Percentiles rank a stretch among this genome's conserved stretches.
phyloP scores from a whole-genome alignment of 208 protist genomes.

The Trypanosoma scelopori region DNA sequence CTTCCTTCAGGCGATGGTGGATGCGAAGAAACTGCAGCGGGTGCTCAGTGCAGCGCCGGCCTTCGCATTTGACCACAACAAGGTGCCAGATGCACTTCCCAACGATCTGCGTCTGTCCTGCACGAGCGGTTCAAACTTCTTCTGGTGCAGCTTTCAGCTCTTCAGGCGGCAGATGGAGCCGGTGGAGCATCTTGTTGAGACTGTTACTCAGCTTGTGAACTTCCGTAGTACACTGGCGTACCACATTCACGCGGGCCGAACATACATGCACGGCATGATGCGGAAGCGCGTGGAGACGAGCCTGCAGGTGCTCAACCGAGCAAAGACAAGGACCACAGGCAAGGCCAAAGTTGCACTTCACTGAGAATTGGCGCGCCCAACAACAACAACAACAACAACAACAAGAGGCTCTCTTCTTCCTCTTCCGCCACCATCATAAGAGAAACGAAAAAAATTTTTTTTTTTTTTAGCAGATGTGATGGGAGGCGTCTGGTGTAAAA shows the following conservation, averaged over 20 bases:
- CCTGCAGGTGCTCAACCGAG: slow-evolving; percentile 29
- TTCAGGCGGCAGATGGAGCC: slow-evolving; percentile 29
- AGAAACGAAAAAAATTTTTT: too few relatives aligned
- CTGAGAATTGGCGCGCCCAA: neutral
- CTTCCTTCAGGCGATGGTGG: slow-evolving; percentile 31
- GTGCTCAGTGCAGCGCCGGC: slow-evolving; percentile 22
- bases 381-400: too few relatives aligned
- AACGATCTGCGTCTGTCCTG: neutral
- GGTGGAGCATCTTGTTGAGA: slow-evolving; percentile 15
- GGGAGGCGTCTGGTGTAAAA: too few relatives aligned
- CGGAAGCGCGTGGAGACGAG: slow-evolving; percentile 30
- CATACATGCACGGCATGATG: slow-evolving; percentile 37
- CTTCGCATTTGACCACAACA: slow-evolving; percentile 30
- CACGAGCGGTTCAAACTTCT: slow-evolving; percentile 7
- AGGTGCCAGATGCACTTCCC: slow-evolving; percentile 15
- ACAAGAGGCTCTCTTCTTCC: too few relatives aligned
- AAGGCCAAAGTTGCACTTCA: slow-evolving; percentile 25
- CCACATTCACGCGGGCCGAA: slow-evolving; percentile 29
- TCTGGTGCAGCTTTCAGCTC: slow-evolving; percentile 44
- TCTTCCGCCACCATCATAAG: too few relatives aligned
- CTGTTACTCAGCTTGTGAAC: slow-evolving; percentile 32
- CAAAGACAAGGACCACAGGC: slow-evolving; percentile 27
- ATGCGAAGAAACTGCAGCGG: slow-evolving; percentile 22
- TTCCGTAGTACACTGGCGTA: slow-evolving; percentile 32
- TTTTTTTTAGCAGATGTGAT: too few relatives aligned